Evolutionary conservation across 805 yeast genomes (phyloP).

Genomic region (Metschnikowia cerradonensis): DNA sequence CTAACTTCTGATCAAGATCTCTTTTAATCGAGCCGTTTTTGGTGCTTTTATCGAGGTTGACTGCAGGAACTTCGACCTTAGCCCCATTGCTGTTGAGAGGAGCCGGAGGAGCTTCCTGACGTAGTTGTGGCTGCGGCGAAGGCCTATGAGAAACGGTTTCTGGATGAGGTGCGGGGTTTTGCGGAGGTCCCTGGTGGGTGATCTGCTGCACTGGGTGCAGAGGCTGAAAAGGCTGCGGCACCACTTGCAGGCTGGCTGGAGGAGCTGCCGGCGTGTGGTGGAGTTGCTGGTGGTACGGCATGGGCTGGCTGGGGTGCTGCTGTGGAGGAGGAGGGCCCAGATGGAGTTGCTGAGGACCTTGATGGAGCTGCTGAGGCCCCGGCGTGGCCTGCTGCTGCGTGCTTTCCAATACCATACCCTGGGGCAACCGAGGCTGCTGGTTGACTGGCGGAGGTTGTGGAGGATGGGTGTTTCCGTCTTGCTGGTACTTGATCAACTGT

Average conservation of each 20-base stretch:
- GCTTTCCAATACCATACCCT: conserved; percentile 57
- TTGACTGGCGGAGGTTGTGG: conserved; percentile 66
- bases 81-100: neutral
- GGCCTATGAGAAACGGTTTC: conserved; percentile 7
- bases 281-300: conserved; percentile 11
- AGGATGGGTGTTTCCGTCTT: conserved; percentile 61
- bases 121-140: conserved; percentile 4
- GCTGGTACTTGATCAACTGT: conserved; percentile 70
- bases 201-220: conserved; percentile 1
- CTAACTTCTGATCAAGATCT: conserved; percentile 39
- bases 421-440: conserved; percentile 60
- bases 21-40: conserved; percentile 25
- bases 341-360: conserved; percentile 6
- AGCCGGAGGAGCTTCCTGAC: conserved; percentile 1
- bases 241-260: conserved; percentile 13
- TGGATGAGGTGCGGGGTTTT: conserved; percentile 5
- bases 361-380: conserved; percentile 12
- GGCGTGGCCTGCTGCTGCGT: conserved; percentile 24
- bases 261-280: conserved; percentile 14
- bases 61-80: neutral
- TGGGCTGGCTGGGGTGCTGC: conserved; percentile 9
- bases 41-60: conserved; percentile 3
- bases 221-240: conserved; percentile 9
- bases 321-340: conserved; percentile 17
- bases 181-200: neutral